A percentile compares a stretch with the other conserved stretches of the same genome.
phyloP scores from a whole-genome alignment of 192 early-diverging fungal genomes.

The Dissophora globulifera region DNA sequence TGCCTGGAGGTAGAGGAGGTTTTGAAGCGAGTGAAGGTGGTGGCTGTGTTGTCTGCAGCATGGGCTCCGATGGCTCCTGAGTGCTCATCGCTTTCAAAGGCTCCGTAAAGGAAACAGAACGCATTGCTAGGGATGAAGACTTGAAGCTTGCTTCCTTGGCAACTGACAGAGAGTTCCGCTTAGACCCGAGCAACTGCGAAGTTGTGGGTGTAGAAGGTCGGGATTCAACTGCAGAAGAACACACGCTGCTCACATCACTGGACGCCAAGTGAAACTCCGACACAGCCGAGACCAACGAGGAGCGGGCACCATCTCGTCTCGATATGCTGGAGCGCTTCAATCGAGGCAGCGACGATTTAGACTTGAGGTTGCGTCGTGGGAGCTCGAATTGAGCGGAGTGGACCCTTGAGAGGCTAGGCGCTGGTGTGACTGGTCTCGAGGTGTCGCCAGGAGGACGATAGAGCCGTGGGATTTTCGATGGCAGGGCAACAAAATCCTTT shows the following conservation, averaged over 20 bases:
- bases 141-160: constrained; percentile 38
- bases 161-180: constrained; percentile 12
- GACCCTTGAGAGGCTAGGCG: constrained; percentile 21
- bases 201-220: constrained; percentile 18
- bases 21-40: neutral
- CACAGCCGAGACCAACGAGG: neutral
- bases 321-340: constrained; percentile 23
- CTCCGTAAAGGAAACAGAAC: constrained; percentile 33
- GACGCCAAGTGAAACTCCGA: neutral
- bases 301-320: neutral
- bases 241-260: constrained; percentile 4
- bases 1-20: neutral
- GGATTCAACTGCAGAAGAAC: constrained; percentile 14
- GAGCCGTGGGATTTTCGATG: constrained; percentile 36
- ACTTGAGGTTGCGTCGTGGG: constrained; percentile 14
- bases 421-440: constrained; percentile 24
- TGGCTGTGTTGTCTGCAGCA: neutral
- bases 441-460: constrained; percentile 24
- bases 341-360: constrained; percentile 40
- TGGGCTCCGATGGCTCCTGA: neutral
- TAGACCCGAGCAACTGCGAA: neutral
- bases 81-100: neutral
- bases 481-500: constrained; percentile 44
- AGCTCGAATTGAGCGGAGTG: constrained; percentile 32
- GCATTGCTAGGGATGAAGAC: constrained; percentile 27